Base-by-base conservation (phyloP, 2,329 filamentous ascomycete genomes). In the Incumbomyces lentus region DNA sequence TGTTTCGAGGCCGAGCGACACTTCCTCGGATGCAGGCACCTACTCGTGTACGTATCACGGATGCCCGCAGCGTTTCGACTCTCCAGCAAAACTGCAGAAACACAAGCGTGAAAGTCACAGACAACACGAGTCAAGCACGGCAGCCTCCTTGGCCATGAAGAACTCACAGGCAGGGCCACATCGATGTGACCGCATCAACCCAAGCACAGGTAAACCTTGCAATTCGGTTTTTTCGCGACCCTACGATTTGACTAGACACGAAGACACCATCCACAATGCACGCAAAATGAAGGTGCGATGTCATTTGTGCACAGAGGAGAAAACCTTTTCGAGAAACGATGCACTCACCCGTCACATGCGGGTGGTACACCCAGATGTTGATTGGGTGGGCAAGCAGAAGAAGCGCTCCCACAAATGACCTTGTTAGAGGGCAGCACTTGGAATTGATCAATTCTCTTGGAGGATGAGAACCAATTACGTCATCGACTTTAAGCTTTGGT, bases 31-130 rank as follows among this genome's bases (percentile, higher is more conserved):
- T 55, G 77, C 81, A 16, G 90, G 90, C 11, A 95, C 89, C 0
- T 98, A 95, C 67, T 94, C 89, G 1, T 98, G 92, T 66, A 95
- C 89, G 1, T 95, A 95, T 59, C 88, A 94, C 59, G 87, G 88
- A 10, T 96, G 92, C 62, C 82, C 81, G 0, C 72, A 84, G 55
- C 84, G 92, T 44, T 98, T 98, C 60, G 86, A 94, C 56, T 87
- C 87, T 1, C 87, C 88, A 3, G 75, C 80, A 7, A 80, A 89
- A 55, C 74, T 98, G 2, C 89, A 96, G 63, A 92, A 92, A 68
- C 92, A 98, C 70, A 95, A 95, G 71, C 81, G 89, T 18, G 92
- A 98, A 62, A 86, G 82, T 4, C 92, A 98, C 63, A 79, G 90
- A 40, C 83, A 86, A 56, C 79, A 77, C n/a, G 81, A 66, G 73